Conservation (phyloP, 176 grass and related monocot genomes). For the Ampelocalamus luodianensis region DNA sequence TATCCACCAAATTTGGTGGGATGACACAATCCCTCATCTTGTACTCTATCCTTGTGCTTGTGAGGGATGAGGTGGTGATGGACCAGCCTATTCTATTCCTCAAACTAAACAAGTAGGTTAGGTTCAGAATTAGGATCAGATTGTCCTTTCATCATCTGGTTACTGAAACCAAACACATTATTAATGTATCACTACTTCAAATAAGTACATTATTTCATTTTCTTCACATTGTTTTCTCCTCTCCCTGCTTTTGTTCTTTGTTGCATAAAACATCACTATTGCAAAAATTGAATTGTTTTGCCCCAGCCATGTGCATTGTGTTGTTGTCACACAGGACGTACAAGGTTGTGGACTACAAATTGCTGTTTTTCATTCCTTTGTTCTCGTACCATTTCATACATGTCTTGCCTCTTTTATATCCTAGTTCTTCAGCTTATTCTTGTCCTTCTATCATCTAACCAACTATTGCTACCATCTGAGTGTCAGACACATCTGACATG, state of each 20-base stretch:
- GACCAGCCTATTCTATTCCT: background rate
- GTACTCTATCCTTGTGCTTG: background rate
- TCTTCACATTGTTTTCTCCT: background rate
- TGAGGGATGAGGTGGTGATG: background rate
- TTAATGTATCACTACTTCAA: conserved; percentile 22
- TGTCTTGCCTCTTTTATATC: background rate
- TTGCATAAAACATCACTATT: background rate
- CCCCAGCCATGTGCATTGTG: background rate
- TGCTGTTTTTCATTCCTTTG: background rate
- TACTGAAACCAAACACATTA: background rate
- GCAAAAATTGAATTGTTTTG: conserved; percentile 31
- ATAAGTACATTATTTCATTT: conserved; percentile 7
- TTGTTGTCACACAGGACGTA: background rate
- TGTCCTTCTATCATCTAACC: background rate
- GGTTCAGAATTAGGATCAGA: background rate
- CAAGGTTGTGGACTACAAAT: conserved; percentile 18
- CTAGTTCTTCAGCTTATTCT: conserved; percentile 26
- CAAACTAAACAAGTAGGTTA: background rate
- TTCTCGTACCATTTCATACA: background rate
- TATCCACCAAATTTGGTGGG: background rate
- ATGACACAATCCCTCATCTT: background rate
- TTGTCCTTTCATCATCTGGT: background rate
- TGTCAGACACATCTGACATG: background rate
- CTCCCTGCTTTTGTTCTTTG: background rate
- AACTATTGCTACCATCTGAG: background rate